Evolutionary conservation across 78 protist species (phyloP).

Genomic region (Speleostelium caveatum): DNA sequence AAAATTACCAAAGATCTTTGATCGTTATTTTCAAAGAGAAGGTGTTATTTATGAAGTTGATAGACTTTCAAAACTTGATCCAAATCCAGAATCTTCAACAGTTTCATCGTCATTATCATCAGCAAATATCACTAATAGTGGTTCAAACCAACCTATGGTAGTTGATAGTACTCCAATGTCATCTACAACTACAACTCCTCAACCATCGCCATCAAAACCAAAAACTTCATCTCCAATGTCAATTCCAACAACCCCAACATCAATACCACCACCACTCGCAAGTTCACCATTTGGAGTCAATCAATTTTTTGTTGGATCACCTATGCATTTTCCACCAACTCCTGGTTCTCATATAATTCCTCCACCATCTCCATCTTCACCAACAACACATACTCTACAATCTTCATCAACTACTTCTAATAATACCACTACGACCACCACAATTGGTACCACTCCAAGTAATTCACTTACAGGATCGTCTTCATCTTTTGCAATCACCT

Average conservation of each 20-base stretch:
- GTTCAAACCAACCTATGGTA: neutral
- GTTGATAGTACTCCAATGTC: neutral
- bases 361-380: neutral
- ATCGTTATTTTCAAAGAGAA: constrained; percentile 72
- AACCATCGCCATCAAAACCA: no score
- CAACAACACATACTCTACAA: neutral
- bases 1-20: constrained; percentile 73
- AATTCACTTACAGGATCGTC: constrained; percentile 8
- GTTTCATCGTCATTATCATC: neutral
- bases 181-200: neutral
- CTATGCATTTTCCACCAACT: constrained; percentile 16
- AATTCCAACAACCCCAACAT: constrained; percentile 38
- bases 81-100: neutral
- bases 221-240: constrained; percentile 1
- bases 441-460: neutral
- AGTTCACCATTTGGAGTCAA: constrained; percentile 51
- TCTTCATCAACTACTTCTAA: neutral
- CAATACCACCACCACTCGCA: constrained; percentile 59
- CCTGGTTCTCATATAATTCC: neutral
- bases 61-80: constrained; percentile 60
- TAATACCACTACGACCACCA: neutral
- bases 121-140: neutral
- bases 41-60: constrained; percentile 76
- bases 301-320: constrained; percentile 72
- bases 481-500: neutral